Base-by-base conservation (phyloP, 1,139 yeast species). In the Suhomyces bribrorum region DNA sequence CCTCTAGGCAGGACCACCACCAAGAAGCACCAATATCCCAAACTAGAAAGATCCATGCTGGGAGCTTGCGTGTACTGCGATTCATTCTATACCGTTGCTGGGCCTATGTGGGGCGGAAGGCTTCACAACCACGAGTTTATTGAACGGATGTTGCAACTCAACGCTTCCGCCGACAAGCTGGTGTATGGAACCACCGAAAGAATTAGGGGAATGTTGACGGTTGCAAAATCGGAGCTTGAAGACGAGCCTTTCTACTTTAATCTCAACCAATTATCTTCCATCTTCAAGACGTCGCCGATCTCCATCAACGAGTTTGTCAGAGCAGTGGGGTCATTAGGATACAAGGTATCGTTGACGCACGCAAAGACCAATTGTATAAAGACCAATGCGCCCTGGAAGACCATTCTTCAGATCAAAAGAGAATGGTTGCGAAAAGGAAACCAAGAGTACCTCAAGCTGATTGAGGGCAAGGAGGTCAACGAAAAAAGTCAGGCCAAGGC, bases 91-190 rank as follows among this genome's bases (percentile, higher is more conserved):
- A 95, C 86, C 56, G 60, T 92, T 29, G 92, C 94, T 2, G 99
- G 99, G 1, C 99, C 99, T 40, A 87, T 92, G 96, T 92, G 95
- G 85, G 87, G 79, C 8, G 96, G 94, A 0, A 69, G 74, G 2
- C 64, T 92, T 37, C 97, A 90, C 55, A 75, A 83, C 55, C 59
- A 61, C 25, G 77, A 73, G 14, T 92, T 89, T 52, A 70, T 92
- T 32, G 73, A 79, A 26, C 75, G 71, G 48, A 73, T 90, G 33
- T 67, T 87, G 38, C 69, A 73, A 14, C 66, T 84, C 31, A 81
- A 81, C 48, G 59, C 62, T 17, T 59, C 66, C 14, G 64, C 69
- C 42, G 81, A 77, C 40, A 69, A 70, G 11, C 69, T 66, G 2
- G 69, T 76, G 0, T 89, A 86, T 58, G 85, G 85, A 36, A 94